Evolutionary conservation across 2,329 filamentous ascomycete genomes (phyloP).

Genomic region (Mycosphaerella sp.): DNA sequence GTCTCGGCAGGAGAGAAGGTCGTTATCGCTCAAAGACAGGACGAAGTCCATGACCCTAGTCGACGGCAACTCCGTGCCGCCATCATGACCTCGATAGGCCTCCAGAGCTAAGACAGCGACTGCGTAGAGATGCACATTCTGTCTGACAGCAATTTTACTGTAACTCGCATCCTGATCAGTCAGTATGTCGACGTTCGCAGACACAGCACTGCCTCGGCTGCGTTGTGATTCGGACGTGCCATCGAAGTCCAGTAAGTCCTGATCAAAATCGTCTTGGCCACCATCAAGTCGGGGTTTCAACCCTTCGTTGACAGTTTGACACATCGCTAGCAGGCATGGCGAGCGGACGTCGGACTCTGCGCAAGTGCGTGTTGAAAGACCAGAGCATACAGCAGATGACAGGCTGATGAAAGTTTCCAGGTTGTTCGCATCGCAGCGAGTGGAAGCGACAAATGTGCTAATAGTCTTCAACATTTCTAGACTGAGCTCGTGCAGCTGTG

Average conservation of each 20-base stretch:
- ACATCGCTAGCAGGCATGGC: slow-evolving; percentile 22
- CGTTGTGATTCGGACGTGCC: slow-evolving; percentile 56
- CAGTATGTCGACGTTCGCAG: slow-evolving; percentile 40
- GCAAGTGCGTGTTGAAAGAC: slow-evolving; percentile 5
- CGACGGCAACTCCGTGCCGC: slow-evolving; percentile 8
- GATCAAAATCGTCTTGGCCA: slow-evolving; percentile 38
- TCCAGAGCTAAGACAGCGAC: slow-evolving; percentile 10
- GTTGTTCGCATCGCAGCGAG: slow-evolving; percentile 40
- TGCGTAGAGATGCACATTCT: slow-evolving; percentile 24
- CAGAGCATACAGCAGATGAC: slow-evolving; percentile 27
- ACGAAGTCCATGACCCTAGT: slow-evolving; percentile 22
- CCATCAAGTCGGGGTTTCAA: slow-evolving; percentile 9
- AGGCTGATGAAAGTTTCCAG: slow-evolving; percentile 40
- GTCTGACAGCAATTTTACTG: slow-evolving; percentile 21
- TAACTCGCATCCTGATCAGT: slow-evolving; percentile 35
- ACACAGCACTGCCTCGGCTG: slow-evolving; percentile 41
- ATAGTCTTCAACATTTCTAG: slow-evolving; percentile 30
- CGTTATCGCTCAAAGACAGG: slow-evolving; percentile 19
- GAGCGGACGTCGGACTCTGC: neutral
- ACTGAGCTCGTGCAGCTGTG: slow-evolving; percentile 28
- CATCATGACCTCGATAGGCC: neutral
- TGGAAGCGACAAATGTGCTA: slow-evolving; percentile 32
- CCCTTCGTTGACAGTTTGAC: slow-evolving; percentile 14
- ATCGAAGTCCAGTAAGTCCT: slow-evolving; percentile 62
- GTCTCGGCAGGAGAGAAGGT: slow-evolving; percentile 24